A percentile compares a stretch with the other conserved stretches of the same genome.
Conservation (phyloP, 2,329 filamentous ascomycete species). For the Colletotrichum spinosum region DNA sequence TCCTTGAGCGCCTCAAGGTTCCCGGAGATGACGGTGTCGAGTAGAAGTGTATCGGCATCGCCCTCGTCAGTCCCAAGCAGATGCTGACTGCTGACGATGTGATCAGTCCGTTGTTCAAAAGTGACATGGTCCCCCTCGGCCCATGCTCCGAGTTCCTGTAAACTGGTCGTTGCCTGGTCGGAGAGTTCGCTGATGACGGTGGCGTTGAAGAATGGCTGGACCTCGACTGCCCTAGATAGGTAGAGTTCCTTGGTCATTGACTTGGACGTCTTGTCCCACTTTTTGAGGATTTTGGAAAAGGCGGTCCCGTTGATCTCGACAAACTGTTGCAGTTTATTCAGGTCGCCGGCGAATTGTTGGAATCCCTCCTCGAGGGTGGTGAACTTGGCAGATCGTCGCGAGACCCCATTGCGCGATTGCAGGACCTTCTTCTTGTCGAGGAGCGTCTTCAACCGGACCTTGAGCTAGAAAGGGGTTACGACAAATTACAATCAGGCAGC, state of each 20-base stretch:
- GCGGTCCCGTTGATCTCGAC: conserved; percentile 98
- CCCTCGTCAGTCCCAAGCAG: conserved; percentile 83
- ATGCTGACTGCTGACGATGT: conserved; percentile 74
- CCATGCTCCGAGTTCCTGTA: conserved; percentile 96
- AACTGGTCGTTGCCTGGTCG: conserved; percentile 95
- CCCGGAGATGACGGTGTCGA: conserved; percentile 87
- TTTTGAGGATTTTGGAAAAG: conserved; percentile 98
- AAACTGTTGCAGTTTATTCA: conserved; percentile 98
- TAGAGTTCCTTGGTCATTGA: conserved; percentile 98
- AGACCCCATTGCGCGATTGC: conserved; percentile 78
- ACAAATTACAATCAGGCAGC: conserved; percentile 9
- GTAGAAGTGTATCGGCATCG: conserved; percentile 87
- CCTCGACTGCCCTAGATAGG: conserved; percentile 93
- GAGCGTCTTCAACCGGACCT: conserved; percentile 90
- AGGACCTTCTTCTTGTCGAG: conserved; percentile 95
- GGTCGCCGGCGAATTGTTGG: conserved; percentile 94
- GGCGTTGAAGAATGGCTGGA: conserved; percentile 98
- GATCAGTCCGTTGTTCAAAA: conserved; percentile 73
- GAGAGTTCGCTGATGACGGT: conserved; percentile 97
- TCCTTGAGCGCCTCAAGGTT: conserved; percentile 84
- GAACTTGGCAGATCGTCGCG: conserved; percentile 91
- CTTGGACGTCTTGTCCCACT: conserved; percentile 99
- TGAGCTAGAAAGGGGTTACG: conserved; percentile 71
- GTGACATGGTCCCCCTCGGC: conserved; percentile 94
- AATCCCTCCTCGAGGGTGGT: conserved; percentile 96